These are phyloP conservation scores for Eucalyptus sp. DNA, from an alignment of 345 rosid species.

Conservation along the genomic window DNA sequence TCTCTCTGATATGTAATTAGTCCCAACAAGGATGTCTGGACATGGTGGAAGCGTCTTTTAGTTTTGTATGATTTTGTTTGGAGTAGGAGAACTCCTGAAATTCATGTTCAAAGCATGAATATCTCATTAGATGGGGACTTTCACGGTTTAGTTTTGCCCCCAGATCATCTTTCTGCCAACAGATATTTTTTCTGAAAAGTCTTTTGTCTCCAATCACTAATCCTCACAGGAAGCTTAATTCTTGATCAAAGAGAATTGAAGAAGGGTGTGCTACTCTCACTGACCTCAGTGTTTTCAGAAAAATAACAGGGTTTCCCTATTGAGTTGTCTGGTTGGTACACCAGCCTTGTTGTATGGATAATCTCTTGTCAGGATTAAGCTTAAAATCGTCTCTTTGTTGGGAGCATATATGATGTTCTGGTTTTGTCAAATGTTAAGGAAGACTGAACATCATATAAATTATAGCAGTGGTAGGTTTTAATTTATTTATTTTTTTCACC, in stretches of 20 bases:
- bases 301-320: neutral
- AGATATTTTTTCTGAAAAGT: neutral
- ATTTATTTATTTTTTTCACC: neutral
- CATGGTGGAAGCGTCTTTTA: neutral
- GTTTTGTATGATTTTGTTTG: neutral
- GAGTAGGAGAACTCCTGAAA: neutral
- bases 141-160: neutral
- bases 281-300: neutral
- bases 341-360: neutral
- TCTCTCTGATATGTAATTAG: neutral
- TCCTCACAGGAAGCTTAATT: neutral
- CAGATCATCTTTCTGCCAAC: neutral
- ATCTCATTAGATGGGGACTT: neutral
- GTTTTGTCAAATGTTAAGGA: neutral
- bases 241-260: neutral
- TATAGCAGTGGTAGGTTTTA: neutral
- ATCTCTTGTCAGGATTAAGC: neutral
- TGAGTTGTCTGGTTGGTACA: neutral
- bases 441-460: neutral
- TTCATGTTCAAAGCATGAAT: neutral
- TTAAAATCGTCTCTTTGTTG: neutral
- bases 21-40: neutral
- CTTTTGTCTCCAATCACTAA: neutral
- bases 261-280: neutral
- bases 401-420: neutral